Percentiles rank a stretch among this genome's conserved stretches.
Conservation (phyloP, 352 stramenopile species). For the Globisporangium heterothallicum region DNA sequence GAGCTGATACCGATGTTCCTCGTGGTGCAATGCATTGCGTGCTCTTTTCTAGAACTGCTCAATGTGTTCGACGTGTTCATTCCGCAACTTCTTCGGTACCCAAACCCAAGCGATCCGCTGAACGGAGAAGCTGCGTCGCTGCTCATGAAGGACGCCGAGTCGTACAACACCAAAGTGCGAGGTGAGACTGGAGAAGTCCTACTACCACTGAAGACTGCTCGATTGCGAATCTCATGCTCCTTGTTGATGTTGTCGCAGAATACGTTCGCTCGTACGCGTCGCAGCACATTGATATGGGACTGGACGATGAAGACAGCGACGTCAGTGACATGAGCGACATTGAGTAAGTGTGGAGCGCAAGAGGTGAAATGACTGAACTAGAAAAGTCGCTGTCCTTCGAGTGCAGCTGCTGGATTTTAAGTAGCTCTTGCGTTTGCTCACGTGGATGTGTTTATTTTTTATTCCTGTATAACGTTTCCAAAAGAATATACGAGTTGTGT, state of each 20-base stretch:
- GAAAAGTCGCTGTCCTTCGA: neutral
- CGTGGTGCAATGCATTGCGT: conserved; percentile 6
- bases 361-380: neutral
- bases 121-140: conserved; percentile 88
- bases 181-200: too few species aligned
- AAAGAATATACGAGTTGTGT: conserved; percentile 4
- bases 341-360: conserved; percentile 11
- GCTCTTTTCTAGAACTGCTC: conserved; percentile 64
- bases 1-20: too few species aligned
- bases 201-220: too few species aligned
- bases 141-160: conserved; percentile 84
- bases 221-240: too few species aligned
- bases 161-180: conserved; percentile 87
- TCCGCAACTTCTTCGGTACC: conserved; percentile 89
- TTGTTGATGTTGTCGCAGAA: conserved; percentile 32
- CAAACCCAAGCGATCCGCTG: conserved; percentile 89
- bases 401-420: neutral
- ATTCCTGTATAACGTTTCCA: neutral
- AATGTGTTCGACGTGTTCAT: conserved; percentile 95
- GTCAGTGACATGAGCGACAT: conserved; percentile 85
- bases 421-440: neutral
- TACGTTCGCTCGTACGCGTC: conserved; percentile 78
- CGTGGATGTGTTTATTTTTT: conserved; percentile 1
- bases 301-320: conserved; percentile 69
- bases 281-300: conserved; percentile 67